Evolutionary conservation across 1,284 basidiomycete species (phyloP).

Genomic region (Nidula niveotomentosa): DNA sequence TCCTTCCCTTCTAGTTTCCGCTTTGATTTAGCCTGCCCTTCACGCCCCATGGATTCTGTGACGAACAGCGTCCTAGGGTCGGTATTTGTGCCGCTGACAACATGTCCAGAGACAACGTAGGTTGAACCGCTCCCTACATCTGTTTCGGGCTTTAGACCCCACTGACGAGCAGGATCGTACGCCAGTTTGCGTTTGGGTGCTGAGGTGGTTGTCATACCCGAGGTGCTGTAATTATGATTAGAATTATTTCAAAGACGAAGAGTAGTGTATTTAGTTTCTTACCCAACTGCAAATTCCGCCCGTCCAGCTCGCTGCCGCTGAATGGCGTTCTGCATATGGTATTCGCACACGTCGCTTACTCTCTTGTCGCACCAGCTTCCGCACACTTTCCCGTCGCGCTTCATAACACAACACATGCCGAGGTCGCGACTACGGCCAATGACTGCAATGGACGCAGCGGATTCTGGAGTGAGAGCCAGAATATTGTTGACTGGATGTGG

Average conservation of each 20-base stretch:
- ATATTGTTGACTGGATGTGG: conserved; percentile 82
- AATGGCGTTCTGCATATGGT: conserved; percentile 83
- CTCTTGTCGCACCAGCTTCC: conserved; percentile 87
- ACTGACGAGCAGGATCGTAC: conserved; percentile 67
- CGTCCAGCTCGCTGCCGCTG: conserved; percentile 68
- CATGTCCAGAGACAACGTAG: conserved; percentile 78
- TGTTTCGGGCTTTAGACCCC: conserved; percentile 67
- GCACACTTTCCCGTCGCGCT: conserved; percentile 81
- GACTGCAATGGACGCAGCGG: conserved; percentile 75
- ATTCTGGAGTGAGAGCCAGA: conserved; percentile 86
- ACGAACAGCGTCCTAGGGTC: conserved; percentile 50
- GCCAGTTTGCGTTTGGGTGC: conserved; percentile 50
- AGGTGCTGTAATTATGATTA: conserved; percentile 47
- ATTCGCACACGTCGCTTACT: conserved; percentile 85
- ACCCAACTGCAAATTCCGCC: conserved; percentile 85
- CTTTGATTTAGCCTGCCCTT: conserved; percentile 70
- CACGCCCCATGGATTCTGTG: conserved; percentile 69
- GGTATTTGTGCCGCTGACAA: conserved; percentile 48
- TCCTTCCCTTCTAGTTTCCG: conserved; percentile 55
- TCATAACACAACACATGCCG: conserved; percentile 77
- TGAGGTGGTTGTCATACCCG: conserved; percentile 56
- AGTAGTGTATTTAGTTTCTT: conserved; percentile 16
- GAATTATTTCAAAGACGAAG: conserved; percentile 5
- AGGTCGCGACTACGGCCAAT: conserved; percentile 88
- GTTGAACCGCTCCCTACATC: conserved; percentile 54